A percentile compares a stretch with the other conserved stretches of the same genome.
phyloP scores from a whole-genome alignment of 2,329 filamentous ascomycete genomes.

The Clarireedia hainanense region DNA sequence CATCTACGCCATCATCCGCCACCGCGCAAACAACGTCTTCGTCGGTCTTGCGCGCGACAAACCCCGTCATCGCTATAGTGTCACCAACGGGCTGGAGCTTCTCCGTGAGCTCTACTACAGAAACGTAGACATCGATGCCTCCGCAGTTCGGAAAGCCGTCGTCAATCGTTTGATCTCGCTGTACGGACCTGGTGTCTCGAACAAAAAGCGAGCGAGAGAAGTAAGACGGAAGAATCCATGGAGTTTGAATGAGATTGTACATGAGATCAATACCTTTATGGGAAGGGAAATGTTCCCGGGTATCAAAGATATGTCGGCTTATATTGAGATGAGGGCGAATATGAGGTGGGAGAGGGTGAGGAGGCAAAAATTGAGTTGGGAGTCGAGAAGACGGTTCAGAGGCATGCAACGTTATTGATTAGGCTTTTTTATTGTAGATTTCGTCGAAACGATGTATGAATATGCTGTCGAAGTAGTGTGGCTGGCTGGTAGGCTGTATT shows the following conservation, averaged over 20 bases:
- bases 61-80: background rate
- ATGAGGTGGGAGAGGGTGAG: background rate
- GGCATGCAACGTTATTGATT: too few relatives aligned
- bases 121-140: slow-evolving; percentile 16
- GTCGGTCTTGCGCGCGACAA: background rate
- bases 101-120: slow-evolving; percentile 20
- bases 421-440: too few relatives aligned
- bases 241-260: slow-evolving; percentile 13
- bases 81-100: slow-evolving; percentile 23
- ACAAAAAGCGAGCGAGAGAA: slow-evolving; percentile 14
- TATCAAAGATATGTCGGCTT: background rate
- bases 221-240: slow-evolving; percentile 7
- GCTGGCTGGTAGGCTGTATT: too few relatives aligned
- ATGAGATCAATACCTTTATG: slow-evolving; percentile 19
- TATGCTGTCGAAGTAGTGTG: too few relatives aligned
- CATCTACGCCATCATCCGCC: slow-evolving; percentile 18
- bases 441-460: too few relatives aligned
- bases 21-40: background rate
- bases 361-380: background rate
- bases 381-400: background rate
- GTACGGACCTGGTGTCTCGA: slow-evolving; percentile 21
- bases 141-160: slow-evolving; percentile 15
- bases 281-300: background rate
- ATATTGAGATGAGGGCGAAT: too few relatives aligned
- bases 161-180: slow-evolving; percentile 22